phyloP scores from a whole-genome alignment of 768 basidiomycete species.

The Russula foetens region DNA sequence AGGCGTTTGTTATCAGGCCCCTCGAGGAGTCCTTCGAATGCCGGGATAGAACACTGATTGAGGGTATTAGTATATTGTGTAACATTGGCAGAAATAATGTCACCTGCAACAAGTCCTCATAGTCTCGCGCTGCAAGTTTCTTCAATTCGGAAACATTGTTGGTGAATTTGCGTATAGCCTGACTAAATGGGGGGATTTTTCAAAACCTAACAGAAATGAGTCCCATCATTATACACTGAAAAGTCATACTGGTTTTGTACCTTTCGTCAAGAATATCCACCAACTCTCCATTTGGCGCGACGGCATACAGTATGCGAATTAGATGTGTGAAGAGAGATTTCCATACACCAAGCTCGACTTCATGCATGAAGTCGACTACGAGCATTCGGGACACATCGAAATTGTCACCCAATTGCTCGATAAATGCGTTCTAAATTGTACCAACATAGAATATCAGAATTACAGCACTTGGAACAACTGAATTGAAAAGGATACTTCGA shows the following conservation, averaged over 20 bases:
- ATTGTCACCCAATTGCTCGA: not conserved
- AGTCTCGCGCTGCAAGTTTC: not conserved
- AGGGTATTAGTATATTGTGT: too few relatives aligned
- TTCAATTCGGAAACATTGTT: not conserved
- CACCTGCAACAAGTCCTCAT: not conserved
- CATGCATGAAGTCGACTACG: not conserved
- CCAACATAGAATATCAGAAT: too few relatives aligned
- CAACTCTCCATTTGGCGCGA: too few relatives aligned
- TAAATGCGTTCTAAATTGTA: not conserved
- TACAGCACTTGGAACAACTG: too few relatives aligned
- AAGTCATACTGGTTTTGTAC: not conserved
- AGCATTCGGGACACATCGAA: not conserved
- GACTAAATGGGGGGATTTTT: not conserved
- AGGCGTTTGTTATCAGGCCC: slow-evolving; percentile 34
- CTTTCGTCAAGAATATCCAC: not conserved
- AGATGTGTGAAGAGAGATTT: not conserved
- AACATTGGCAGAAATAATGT: too few relatives aligned
- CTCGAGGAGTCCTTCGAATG: slow-evolving; percentile 20
- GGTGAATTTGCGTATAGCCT: not conserved
- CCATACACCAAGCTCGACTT: not conserved
- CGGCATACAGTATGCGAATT: not conserved
- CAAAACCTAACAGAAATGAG: not conserved
- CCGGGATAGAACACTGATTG: not conserved
- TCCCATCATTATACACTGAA: too few relatives aligned
- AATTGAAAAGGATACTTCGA: not conserved